Conservation (phyloP, 345 rosid species). For the Gossypium stocksii region DNA sequence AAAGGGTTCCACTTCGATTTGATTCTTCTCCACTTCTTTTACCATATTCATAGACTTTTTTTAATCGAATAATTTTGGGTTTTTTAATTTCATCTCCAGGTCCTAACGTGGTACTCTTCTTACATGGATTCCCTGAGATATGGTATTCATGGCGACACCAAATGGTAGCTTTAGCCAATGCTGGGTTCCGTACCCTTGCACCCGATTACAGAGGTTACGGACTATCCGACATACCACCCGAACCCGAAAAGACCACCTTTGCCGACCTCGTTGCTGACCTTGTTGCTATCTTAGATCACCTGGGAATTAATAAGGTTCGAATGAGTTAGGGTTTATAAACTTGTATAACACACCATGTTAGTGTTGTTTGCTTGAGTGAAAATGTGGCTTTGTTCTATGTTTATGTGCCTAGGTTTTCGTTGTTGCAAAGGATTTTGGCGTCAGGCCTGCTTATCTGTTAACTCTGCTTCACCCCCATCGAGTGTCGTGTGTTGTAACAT, state of each 20-base stretch:
- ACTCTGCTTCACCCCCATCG: slow-evolving; percentile 44
- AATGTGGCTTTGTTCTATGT: neutral
- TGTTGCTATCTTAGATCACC: slow-evolving; percentile 36
- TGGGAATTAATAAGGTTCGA: slow-evolving; percentile 31
- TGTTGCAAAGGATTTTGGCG: slow-evolving; percentile 53
- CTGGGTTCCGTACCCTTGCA: slow-evolving; percentile 45
- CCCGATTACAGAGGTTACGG: slow-evolving; percentile 57
- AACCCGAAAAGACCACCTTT: slow-evolving; percentile 37
- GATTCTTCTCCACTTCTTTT: neutral
- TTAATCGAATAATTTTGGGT: neutral
- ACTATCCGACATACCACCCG: slow-evolving; percentile 41
- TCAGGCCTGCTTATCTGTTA: slow-evolving; percentile 34
- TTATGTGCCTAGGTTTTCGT: slow-evolving; percentile 39
- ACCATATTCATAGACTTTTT: neutral
- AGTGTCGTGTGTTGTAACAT: slow-evolving; percentile 39
- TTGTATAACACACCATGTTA: neutral
- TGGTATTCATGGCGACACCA: slow-evolving; percentile 67
- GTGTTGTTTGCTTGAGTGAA: neutral
- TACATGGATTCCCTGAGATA: slow-evolving; percentile 64
- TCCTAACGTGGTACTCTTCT: slow-evolving; percentile 31
- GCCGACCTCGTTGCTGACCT: slow-evolving; percentile 34
- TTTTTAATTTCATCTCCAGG: neutral
- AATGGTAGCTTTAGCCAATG: slow-evolving; percentile 42
- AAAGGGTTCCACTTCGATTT: neutral
- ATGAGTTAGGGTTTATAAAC: neutral